Percentiles rank a stretch among this genome's conserved stretches.
These are phyloP conservation scores for Sporothrix pseudoabietina DNA, from an alignment of 2,329 filamentous ascomycete genomes.

Conservation along the genomic window DNA sequence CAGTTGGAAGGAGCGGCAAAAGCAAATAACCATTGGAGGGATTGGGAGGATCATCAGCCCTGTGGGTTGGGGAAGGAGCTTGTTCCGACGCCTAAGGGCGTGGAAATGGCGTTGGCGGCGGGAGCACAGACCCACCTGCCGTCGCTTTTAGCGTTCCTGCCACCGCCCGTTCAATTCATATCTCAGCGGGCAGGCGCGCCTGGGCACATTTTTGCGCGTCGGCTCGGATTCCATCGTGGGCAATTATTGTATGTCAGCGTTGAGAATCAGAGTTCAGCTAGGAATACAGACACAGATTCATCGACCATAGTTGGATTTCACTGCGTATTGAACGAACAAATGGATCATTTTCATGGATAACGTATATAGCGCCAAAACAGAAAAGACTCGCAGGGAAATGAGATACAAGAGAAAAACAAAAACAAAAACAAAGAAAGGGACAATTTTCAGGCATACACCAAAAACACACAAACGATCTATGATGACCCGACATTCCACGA, in stretches of 20 bases:
- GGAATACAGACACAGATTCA: too few relatives aligned
- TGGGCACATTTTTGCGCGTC: background rate
- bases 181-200: too few relatives aligned
- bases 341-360: background rate
- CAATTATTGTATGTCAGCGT: background rate
- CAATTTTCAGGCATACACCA: background rate
- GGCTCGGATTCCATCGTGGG: background rate
- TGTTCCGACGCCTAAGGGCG: background rate
- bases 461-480: conserved; percentile 8
- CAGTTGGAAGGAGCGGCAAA: background rate
- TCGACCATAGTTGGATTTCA: background rate
- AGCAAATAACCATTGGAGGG: background rate
- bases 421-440: background rate
- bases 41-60: background rate
- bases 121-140: background rate
- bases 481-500: background rate
- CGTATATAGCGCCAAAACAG: background rate
- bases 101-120: too few relatives aligned
- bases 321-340: background rate
- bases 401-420: background rate
- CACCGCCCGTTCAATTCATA: background rate
- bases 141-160: background rate
- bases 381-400: background rate
- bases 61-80: background rate
- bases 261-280: too few relatives aligned